Conservation (phyloP, 371 early-diverging fungal genomes). For the Cokeromyces recurvatus region DNA sequence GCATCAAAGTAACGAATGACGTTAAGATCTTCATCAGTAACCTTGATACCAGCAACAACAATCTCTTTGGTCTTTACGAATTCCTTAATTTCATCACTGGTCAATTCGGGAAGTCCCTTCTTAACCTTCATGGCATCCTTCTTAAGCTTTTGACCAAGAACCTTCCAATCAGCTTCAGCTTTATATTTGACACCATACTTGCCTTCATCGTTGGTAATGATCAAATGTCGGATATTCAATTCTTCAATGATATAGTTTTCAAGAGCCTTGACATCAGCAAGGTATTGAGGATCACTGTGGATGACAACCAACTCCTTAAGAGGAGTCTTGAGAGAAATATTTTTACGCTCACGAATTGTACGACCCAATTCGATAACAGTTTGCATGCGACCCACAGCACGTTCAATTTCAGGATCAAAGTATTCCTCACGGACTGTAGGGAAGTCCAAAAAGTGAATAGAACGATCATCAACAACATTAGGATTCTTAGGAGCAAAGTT, state of each 20-base stretch:
- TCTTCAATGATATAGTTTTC: conserved; percentile 92
- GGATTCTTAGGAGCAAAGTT: conserved; percentile 57
- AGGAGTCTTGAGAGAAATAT: conserved; percentile 96
- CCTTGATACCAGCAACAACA: conserved; percentile 75
- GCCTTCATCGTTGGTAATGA: conserved; percentile 86
- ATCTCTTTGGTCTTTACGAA: conserved; percentile 70
- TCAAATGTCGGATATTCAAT: conserved; percentile 85
- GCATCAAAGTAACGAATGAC: conserved; percentile 77
- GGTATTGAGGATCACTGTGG: conserved; percentile 84
- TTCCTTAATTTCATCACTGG: conserved; percentile 76
- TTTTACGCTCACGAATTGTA: conserved; percentile 91
- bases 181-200: conserved; percentile 91
- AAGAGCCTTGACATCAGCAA: conserved; percentile 78
- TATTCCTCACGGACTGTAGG: conserved; percentile 92
- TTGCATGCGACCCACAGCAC: conserved; percentile 94
- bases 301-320: conserved; percentile 93
- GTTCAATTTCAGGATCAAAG: conserved; percentile 94
- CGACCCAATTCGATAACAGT: conserved; percentile 97
- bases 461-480: conserved; percentile 72
- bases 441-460: conserved; percentile 91
- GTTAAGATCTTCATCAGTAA: conserved; percentile 80
- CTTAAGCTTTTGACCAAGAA: conserved; percentile 85
- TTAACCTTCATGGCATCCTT: conserved; percentile 86
- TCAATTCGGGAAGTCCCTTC: conserved; percentile 79
- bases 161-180: conserved; percentile 88